A percentile compares a stretch with the other conserved stretches of the same genome.
These are phyloP conservation scores for Globisporangium barbulae DNA, from an alignment of 352 stramenopile genomes.

Conservation along the genomic window DNA sequence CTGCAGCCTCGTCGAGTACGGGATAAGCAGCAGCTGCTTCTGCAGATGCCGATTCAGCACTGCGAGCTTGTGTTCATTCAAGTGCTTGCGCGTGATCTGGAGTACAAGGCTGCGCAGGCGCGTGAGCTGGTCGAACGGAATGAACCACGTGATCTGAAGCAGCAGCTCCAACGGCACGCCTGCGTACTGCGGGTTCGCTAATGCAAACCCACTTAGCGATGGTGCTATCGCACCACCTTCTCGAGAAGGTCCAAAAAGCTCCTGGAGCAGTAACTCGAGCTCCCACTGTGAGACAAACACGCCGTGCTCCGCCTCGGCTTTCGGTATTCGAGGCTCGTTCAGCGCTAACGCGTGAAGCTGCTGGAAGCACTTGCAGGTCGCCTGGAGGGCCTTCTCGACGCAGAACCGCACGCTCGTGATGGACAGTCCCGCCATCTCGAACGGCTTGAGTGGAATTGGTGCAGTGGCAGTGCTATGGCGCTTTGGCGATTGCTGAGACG, in stretches of 20 bases:
- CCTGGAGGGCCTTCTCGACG: conserved; percentile 42
- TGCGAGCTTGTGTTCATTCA: conserved; percentile 52
- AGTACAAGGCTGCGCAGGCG: conserved; percentile 43
- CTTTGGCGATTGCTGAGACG: conserved; percentile 10
- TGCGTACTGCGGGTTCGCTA: conserved; percentile 19
- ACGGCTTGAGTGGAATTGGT: conserved; percentile 17
- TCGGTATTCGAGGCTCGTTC: conserved; percentile 13
- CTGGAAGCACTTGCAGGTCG: conserved; percentile 37
- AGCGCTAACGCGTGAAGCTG: conserved; percentile 34
- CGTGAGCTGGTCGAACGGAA: conserved; percentile 53
- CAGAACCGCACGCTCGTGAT: conserved; percentile 55
- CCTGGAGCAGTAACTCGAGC: conserved; percentile 38
- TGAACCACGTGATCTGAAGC: conserved; percentile 57
- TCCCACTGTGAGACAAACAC: conserved; percentile 59
- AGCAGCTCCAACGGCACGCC: conserved; percentile 23
- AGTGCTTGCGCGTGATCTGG: conserved; percentile 49
- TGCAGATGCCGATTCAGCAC: conserved; percentile 44
- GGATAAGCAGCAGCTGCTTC: conserved; percentile 41
- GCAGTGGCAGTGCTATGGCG: neutral
- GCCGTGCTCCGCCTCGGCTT: conserved; percentile 19
- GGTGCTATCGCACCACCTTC: neutral
- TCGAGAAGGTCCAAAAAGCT: conserved; percentile 23
- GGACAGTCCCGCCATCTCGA: conserved; percentile 38
- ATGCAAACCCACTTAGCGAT: conserved; percentile 1
- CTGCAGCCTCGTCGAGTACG: conserved; percentile 39